Evolutionary conservation across 768 basidiomycete genomes (phyloP).

Genomic region (Amanita subjunquillea): DNA sequence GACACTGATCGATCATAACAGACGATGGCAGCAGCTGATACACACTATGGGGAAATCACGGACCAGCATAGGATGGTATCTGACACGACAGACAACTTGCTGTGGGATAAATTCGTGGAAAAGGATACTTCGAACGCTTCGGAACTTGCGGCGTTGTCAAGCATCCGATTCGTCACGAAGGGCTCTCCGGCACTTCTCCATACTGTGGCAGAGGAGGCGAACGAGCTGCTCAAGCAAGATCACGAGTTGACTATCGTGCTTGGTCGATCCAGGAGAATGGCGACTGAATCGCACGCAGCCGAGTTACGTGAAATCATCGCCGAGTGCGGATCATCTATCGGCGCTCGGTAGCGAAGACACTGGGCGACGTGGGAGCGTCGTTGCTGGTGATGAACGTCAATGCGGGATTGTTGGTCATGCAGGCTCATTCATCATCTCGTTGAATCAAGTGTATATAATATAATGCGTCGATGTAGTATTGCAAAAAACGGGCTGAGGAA

Average conservation of each 20-base stretch:
- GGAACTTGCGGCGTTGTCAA: conserved; percentile 35
- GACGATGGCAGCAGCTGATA: conserved; percentile 51
- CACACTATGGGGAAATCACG: conserved; percentile 55
- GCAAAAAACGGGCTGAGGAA: too few relatives aligned
- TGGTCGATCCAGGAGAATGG: conserved; percentile 70
- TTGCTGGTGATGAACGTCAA: conserved; percentile 43
- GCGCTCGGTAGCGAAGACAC: conserved; percentile 56
- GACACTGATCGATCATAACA: conserved; percentile 11
- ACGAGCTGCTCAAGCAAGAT: conserved; percentile 18
- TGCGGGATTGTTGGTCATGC: conserved; percentile 46
- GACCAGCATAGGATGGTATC: conserved; percentile 65
- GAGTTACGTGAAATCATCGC: conserved; percentile 47
- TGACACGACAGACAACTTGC: conserved; percentile 71
- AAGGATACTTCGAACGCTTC: conserved; percentile 16
- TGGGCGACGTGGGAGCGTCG: conserved; percentile 69
- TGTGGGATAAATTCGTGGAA: conserved; percentile 58
- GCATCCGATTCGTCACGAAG: conserved; percentile 50
- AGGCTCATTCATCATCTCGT: conserved; percentile 22
- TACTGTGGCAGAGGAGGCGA: conserved; percentile 35
- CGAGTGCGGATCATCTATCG: conserved; percentile 30
- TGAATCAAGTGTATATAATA: not conserved
- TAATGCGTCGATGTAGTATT: too few relatives aligned
- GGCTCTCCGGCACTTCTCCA: conserved; percentile 47
- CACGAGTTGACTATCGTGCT: conserved; percentile 50
- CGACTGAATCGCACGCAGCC: conserved; percentile 40